Evolutionary conservation across 768 basidiomycete genomes (phyloP).

Genomic region (Cyathus striatus): DNA sequence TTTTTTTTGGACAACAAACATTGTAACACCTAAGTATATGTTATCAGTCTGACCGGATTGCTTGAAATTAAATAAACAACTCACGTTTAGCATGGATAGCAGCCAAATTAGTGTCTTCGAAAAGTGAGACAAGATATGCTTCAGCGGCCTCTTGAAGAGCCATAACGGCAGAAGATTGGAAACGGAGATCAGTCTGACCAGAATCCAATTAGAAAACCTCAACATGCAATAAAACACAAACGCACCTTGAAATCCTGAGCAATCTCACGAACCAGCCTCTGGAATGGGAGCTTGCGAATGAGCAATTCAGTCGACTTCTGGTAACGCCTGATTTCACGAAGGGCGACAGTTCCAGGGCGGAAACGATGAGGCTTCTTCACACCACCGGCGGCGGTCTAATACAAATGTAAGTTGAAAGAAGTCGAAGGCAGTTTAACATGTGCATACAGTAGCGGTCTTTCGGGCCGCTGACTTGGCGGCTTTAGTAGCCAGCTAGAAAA

Average conservation of each 20-base stretch:
- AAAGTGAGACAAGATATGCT: slow-evolving; percentile 14
- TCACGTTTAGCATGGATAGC: slow-evolving; percentile 15
- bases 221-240: not conserved
- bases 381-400: slow-evolving; percentile 38
- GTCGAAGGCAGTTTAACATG: not conserved
- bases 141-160: slow-evolving; percentile 16
- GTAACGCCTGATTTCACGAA: slow-evolving; percentile 79
- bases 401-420: not conserved
- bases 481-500: slow-evolving; percentile 23
- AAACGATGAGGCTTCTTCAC: slow-evolving; percentile 64
- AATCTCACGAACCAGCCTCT: slow-evolving; percentile 72
- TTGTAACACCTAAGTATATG: slow-evolving; percentile 16
- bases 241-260: slow-evolving; percentile 67
- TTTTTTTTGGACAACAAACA: slow-evolving; percentile 6
- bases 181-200: slow-evolving; percentile 14
- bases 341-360: slow-evolving; percentile 76
- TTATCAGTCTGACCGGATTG: not conserved
- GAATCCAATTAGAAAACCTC: not conserved
- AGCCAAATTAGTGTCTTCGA: slow-evolving; percentile 15
- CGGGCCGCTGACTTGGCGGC: slow-evolving; percentile 45
- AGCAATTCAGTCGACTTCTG: slow-evolving; percentile 83
- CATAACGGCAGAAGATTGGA: slow-evolving; percentile 16
- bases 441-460: slow-evolving; percentile 29
- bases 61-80: not conserved
- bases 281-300: slow-evolving; percentile 84